phyloP scores from a whole-genome alignment of 2,329 filamentous ascomycete genomes.

The Sporothrix euskadiensis region DNA sequence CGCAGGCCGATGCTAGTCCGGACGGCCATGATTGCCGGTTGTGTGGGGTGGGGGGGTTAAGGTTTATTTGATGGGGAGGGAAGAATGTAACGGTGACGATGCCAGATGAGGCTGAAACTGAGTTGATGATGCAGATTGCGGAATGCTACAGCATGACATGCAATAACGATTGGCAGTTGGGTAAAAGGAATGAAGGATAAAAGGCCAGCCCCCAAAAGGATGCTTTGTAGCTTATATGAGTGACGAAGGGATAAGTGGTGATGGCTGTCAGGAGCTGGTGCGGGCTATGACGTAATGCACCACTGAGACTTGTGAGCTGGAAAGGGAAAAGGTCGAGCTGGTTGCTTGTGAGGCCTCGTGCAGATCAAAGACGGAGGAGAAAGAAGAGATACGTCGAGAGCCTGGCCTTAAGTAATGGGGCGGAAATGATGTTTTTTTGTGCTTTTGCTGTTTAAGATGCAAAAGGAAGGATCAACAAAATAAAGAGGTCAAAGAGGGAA shows the following conservation, averaged over 20 bases:
- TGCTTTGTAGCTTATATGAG: not conserved
- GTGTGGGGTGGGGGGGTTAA: not conserved
- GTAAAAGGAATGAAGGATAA: not conserved
- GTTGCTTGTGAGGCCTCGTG: not conserved
- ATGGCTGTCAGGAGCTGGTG: not conserved
- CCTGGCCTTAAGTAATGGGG: not conserved
- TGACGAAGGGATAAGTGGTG: not conserved
- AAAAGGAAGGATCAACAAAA: conserved; percentile 1
- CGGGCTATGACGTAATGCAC: conserved; percentile 22
- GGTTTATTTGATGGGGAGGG: no score
- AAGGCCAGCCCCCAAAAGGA: not conserved
- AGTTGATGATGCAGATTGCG: not conserved
- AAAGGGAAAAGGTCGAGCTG: not conserved
- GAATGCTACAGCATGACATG: not conserved
- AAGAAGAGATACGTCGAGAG: not conserved
- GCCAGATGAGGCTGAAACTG: not conserved
- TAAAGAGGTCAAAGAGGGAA: not conserved
- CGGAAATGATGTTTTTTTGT: not conserved
- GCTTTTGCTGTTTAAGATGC: not conserved
- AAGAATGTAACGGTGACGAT: not conserved
- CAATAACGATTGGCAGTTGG: not conserved
- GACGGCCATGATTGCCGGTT: conserved; percentile 53
- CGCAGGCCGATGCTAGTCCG: conserved; percentile 65
- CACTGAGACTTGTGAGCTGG: not conserved
- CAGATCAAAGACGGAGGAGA: not conserved